These are phyloP conservation scores for Pisolithus albus DNA, from an alignment of 768 basidiomycete genomes.

Conservation along the genomic window DNA sequence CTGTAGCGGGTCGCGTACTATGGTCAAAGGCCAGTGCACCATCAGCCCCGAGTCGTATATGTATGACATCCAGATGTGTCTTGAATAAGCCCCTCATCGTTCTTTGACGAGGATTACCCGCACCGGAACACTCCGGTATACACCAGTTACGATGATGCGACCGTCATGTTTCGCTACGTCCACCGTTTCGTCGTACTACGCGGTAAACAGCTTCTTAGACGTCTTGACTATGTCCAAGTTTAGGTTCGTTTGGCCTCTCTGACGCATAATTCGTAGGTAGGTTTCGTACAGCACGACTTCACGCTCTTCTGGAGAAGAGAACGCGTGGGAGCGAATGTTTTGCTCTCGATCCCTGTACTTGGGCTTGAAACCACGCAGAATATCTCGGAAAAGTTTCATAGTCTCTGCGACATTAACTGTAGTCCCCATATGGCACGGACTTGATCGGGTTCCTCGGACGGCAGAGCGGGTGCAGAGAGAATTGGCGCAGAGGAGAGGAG, in stretches of 20 bases:
- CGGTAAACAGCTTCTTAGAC: slow-evolving; percentile 72
- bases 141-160: slow-evolving; percentile 82
- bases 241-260: slow-evolving; percentile 87
- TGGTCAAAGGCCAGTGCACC: slow-evolving; percentile 68
- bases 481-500: slow-evolving; percentile 49
- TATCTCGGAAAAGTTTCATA: slow-evolving; percentile 87
- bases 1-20: slow-evolving; percentile 64
- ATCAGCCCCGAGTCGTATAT: slow-evolving; percentile 67
- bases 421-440: slow-evolving; percentile 97
- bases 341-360: slow-evolving; percentile 71
- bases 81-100: slow-evolving; percentile 95
- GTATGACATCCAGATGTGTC: slow-evolving; percentile 92
- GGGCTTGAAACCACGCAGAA: slow-evolving; percentile 86
- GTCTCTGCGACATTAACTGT: slow-evolving; percentile 86
- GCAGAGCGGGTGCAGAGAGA: slow-evolving; percentile 55
- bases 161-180: slow-evolving; percentile 97
- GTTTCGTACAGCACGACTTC: slow-evolving; percentile 69
- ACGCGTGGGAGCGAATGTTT: slow-evolving; percentile 42
- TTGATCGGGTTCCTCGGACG: slow-evolving; percentile 72
- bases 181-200: slow-evolving; percentile 95
- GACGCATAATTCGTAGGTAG: slow-evolving; percentile 79
- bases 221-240: slow-evolving; percentile 87
- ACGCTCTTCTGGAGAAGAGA: slow-evolving; percentile 57
- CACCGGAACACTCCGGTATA: slow-evolving; percentile 94
- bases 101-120: slow-evolving; percentile 89